Evolutionary conservation across 768 basidiomycete species (phyloP).

Genomic region (Rhodotorula toruloides): DNA sequence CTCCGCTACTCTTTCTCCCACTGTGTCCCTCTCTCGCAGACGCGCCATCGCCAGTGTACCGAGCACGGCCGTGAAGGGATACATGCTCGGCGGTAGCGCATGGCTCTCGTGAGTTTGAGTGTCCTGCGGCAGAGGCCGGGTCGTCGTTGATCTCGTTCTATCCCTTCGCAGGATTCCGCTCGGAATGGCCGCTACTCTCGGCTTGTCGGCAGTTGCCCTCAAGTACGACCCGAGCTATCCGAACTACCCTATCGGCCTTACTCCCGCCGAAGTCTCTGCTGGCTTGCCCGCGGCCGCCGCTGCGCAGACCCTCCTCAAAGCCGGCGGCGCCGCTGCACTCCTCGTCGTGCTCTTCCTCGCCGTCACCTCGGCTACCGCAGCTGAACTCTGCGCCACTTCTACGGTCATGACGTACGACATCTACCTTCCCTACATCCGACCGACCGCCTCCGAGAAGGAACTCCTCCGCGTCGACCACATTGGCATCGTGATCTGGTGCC

Average conservation of each 20-base stretch:
- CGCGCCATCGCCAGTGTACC: slow-evolving; percentile 66
- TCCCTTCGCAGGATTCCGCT: neutral
- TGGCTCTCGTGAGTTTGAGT: slow-evolving; percentile 79
- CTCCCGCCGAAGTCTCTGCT: slow-evolving; percentile 1
- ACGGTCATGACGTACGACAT: slow-evolving; percentile 62
- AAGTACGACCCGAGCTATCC: slow-evolving; percentile 10
- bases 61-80: neutral
- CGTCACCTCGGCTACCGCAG: neutral
- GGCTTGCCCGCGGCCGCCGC: slow-evolving; percentile 25
- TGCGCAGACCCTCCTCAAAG: slow-evolving; percentile 53
- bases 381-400: slow-evolving; percentile 82
- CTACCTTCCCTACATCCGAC: slow-evolving; percentile 63
- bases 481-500: slow-evolving; percentile 40
- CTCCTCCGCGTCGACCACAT: slow-evolving; percentile 36
- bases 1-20: neutral
- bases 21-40: slow-evolving; percentile 49
- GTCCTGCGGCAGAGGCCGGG: too few species aligned
- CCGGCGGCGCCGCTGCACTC: slow-evolving; percentile 73
- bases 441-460: slow-evolving; percentile 59
- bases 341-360: slow-evolving; percentile 66
- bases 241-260: neutral
- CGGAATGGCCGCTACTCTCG: slow-evolving; percentile 14
- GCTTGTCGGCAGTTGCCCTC: slow-evolving; percentile 8
- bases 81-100: slow-evolving; percentile 75
- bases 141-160: slow-evolving; percentile 15